phyloP scores from a whole-genome alignment of 495 filamentous ascomycete genomes.

The Aspergillus indologenus region DNA sequence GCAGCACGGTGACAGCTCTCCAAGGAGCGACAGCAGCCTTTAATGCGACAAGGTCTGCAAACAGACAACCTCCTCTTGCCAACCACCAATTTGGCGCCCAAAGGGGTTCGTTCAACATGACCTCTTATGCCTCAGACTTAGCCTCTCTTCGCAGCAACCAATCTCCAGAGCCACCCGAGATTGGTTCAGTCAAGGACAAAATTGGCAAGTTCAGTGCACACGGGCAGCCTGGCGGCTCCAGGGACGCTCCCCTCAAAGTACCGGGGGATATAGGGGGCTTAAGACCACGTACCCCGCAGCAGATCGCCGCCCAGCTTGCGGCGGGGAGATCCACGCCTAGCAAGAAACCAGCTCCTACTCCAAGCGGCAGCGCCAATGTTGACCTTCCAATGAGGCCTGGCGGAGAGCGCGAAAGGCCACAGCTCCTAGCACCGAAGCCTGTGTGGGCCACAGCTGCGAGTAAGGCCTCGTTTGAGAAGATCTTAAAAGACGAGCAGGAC shows the following conservation, averaged over 20 bases:
- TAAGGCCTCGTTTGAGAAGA: slow-evolving; percentile 1
- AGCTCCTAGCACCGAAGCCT: slow-evolving; percentile 11
- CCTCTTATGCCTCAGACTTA: slow-evolving; percentile 19
- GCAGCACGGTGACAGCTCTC: slow-evolving; percentile 21
- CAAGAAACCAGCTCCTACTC: slow-evolving; percentile 9
- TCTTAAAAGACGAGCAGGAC: slow-evolving; percentile 5
- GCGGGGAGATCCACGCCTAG: slow-evolving; percentile 24
- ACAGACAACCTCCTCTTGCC: slow-evolving; percentile 17
- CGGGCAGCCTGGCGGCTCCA: slow-evolving; percentile 14
- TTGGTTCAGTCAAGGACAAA: slow-evolving; percentile 43
- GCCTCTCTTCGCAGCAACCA: slow-evolving; percentile 15
- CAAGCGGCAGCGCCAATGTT: background rate
- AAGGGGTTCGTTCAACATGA: slow-evolving; percentile 7
- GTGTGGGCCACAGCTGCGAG: slow-evolving; percentile 8
- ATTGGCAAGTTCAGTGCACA: slow-evolving; percentile 36
- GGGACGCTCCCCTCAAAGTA: slow-evolving; percentile 10
- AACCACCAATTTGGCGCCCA: slow-evolving; percentile 10
- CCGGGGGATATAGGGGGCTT: slow-evolving; percentile 14
- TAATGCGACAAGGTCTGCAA: slow-evolving; percentile 22
- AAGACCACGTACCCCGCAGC: slow-evolving; percentile 26
- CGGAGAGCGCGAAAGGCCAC: slow-evolving; percentile 5
- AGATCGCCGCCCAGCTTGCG: slow-evolving; percentile 39
- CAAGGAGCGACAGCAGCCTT: slow-evolving; percentile 43
- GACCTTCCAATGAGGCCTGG: background rate
- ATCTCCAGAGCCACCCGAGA: slow-evolving; percentile 33